These are phyloP conservation scores for Trichothecium roseum DNA, from an alignment of 2,329 filamentous ascomycete genomes.

Conservation along the genomic window DNA sequence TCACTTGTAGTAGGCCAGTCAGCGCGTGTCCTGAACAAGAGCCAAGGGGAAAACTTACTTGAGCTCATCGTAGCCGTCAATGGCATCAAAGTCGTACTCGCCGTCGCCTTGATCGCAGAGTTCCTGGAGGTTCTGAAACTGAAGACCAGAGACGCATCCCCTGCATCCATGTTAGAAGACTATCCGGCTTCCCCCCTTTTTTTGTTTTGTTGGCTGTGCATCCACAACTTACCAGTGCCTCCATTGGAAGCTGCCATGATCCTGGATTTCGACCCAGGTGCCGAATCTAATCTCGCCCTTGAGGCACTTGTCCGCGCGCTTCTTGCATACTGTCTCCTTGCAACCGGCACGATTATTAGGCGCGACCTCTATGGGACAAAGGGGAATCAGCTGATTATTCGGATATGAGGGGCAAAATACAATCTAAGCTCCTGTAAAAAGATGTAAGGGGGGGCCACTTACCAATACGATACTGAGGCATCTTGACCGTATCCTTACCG, in stretches of 20 bases:
- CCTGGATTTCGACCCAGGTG: constrained; percentile 53
- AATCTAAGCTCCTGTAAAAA: too few species aligned
- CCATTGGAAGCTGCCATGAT: constrained; percentile 61
- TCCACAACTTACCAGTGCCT: constrained; percentile 75
- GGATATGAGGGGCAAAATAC: too few species aligned
- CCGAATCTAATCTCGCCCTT: constrained; percentile 77
- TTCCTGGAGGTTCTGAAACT: constrained; percentile 56
- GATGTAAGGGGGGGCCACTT: constrained; percentile 11
- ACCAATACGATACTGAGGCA: constrained; percentile 39
- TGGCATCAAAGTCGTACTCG: constrained; percentile 48
- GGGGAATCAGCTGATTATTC: background rate
- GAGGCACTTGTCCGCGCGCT: constrained; percentile 54
- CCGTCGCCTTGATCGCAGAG: constrained; percentile 35
- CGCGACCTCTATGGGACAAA: constrained; percentile 51
- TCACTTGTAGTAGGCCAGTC: constrained; percentile 17
- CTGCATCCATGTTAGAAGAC: constrained; percentile 43
- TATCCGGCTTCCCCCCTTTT: too few species aligned
- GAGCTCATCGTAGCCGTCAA: constrained; percentile 78
- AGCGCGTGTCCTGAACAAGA: background rate
- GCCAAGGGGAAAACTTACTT: constrained; percentile 32
- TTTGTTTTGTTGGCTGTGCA: too few species aligned
- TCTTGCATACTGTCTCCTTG: constrained; percentile 63
- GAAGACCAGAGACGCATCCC: constrained; percentile 78
- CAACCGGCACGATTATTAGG: constrained; percentile 64
- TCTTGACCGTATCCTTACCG: constrained; percentile 14